These are phyloP conservation scores for Pyrenochaeta sp. DNA, from an alignment of 2,329 filamentous ascomycete species.

Conservation along the genomic window DNA sequence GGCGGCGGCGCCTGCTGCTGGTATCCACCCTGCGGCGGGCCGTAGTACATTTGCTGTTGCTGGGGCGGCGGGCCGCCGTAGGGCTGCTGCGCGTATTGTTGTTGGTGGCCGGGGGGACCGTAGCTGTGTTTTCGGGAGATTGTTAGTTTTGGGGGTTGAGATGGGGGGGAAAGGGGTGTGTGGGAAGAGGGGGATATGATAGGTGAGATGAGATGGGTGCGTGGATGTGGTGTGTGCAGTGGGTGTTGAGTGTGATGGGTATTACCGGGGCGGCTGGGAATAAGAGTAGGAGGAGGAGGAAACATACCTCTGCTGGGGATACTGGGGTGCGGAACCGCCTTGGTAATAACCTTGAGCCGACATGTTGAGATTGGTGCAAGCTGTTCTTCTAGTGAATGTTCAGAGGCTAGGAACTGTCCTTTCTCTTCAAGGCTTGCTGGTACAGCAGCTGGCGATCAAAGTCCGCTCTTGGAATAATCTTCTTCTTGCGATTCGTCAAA, in stretches of 20 bases:
- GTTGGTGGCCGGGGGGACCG: slow-evolving; percentile 24
- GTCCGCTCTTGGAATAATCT: too few species aligned
- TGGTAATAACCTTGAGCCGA: slow-evolving; percentile 49
- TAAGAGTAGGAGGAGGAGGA: too few species aligned
- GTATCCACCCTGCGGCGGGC: slow-evolving; percentile 44
- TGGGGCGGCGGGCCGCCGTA: slow-evolving; percentile 35
- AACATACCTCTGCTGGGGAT: slow-evolving; percentile 45
- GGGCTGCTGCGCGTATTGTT: too few species aligned
- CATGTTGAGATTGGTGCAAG: slow-evolving; percentile 28
- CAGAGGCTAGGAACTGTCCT: too few species aligned
- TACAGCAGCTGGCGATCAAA: too few species aligned
- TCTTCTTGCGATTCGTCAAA: too few species aligned
- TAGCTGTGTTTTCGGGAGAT: too few species aligned
- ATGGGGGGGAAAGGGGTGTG: too few species aligned
- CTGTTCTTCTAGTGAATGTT: neutral
- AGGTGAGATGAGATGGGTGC: neutral
- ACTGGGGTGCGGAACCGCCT: slow-evolving; percentile 39
- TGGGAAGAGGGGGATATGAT: neutral
- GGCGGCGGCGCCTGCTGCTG: slow-evolving; percentile 60
- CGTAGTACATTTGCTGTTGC: slow-evolving; percentile 37
- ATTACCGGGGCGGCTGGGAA: too few species aligned
- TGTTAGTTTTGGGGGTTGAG: too few species aligned
- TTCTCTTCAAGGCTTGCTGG: neutral
- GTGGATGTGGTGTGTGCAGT: too few species aligned
- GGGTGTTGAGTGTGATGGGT: too few species aligned